Evolutionary conservation across 345 rosid genomes (phyloP), one percentile per base, ranked within the genome.

Genomic region (Populus deltoides): DNA sequence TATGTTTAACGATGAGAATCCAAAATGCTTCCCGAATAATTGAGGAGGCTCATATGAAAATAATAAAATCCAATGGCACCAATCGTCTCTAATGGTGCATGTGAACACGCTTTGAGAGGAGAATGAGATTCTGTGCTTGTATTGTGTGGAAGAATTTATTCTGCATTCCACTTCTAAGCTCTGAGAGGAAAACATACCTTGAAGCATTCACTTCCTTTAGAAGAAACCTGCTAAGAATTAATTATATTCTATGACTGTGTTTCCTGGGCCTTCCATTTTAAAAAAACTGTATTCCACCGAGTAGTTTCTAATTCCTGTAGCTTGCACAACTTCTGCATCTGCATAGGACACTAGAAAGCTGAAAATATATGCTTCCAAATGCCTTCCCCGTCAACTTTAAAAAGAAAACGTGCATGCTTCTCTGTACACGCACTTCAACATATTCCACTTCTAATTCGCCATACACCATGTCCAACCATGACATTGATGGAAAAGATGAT

Each of bases 1-100:
- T 13, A 87, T 92, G 27, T 92, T 92, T 73, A 92, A 93, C 13
- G 93, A 92, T 4, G 93, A 92, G 82, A 90, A 92, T 78, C 97
- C 92, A 18, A 87, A n/a, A 92, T 76, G 91, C 93, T 18, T 90
- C 91, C 69, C 78, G 70, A 55, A 79, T 89, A 63, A 78, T 85
- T 90, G 69, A 89, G 77, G 80, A 67, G 73, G 67, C 27, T 38
- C 45, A 31, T 9, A 45, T 16, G 53, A 6, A 62, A 63, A 65
- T 29, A 20, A 71, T 5, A 72, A 79, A 57, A 39, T 12, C 31
- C 36, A 35, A 33, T 73, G 33, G 33, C 63, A 61, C 69, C 72
- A 22, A 68, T 71, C 18, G 72, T 71, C 77, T 66, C 47, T 39
- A 72, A 81, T 65, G n/a, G 51, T 78, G 80, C 86, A 82, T 73